Evolutionary conservation across 371 early-diverging fungal species (phyloP), one percentile per base, ranked within the genome.

Genomic region (Mucor lusitanicus): DNA sequence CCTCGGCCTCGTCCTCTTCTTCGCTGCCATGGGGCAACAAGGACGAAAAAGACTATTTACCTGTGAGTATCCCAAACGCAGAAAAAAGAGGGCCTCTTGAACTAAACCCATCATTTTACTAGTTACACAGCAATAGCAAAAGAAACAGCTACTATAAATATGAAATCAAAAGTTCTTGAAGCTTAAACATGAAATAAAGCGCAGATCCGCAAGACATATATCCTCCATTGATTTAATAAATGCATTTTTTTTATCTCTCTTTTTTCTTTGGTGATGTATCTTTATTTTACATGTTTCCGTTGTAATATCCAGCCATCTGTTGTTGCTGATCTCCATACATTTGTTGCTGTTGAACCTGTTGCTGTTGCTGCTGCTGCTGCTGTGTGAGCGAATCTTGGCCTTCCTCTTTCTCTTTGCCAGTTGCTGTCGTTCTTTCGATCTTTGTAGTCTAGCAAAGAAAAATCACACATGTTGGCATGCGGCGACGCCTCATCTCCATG

Each of bases 341-440:
- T 21, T 46, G 68, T 50, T 61, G 68, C 32, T 61, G 61, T 44
- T 61, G 59, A 15, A 40, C 40, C 30, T 68, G 64, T 53, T 61
- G 65, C 9, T 35, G 64, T 30, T 30, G 30, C 6, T 30, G 30
- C 6, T 30, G 30, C 64, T 27, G 67, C 28, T 65, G 59, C 39
- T 59, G 61, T 27, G 23, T 37, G 33, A 42, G 46, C 11, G 42
- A 53, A 33, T 63, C 59, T 23, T 6, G 21, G 37, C 78, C 83
- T 39, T 81, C 84, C 32, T 85, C 84, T 61, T 86, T 84, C 57
- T 85, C 85, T 69, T 83, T 85, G 42, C 70, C 71, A 19, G 77
- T 73, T 19, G 82, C 72, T 27, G 82, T 74, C 32, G 86, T 76
- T 64, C 88, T 74, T 50, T 87, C 88, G 28, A 84, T 78, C 65